These are phyloP conservation scores for Ploettnerulaceae sp. DNA, from an alignment of 2,329 filamentous ascomycete species.

Conservation along the genomic window DNA sequence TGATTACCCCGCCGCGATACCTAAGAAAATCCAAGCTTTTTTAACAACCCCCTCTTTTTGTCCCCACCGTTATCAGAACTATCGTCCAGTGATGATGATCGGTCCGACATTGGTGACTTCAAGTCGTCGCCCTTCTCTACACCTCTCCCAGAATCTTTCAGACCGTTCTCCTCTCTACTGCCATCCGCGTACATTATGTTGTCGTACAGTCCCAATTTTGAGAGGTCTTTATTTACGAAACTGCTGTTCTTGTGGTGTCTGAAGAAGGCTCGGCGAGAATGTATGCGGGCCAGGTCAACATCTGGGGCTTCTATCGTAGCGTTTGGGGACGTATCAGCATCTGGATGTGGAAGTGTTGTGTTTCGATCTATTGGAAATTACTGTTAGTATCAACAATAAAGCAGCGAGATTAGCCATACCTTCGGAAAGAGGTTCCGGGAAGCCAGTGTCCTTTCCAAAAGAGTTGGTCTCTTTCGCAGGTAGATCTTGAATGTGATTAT, in stretches of 20 bases:
- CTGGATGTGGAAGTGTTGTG: conserved; percentile 58
- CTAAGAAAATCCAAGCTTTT: conserved; percentile 16
- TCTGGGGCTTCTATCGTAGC: conserved; percentile 54
- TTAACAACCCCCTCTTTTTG: conserved; percentile 21
- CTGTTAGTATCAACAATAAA: neutral
- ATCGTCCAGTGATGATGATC: neutral
- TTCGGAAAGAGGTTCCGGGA: conserved; percentile 30
- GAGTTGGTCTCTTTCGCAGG: conserved; percentile 2
- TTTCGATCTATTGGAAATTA: conserved; percentile 42
- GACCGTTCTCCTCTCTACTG: conserved; percentile 12
- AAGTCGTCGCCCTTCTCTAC: neutral
- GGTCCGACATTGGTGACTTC: neutral
- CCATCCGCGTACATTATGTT: conserved; percentile 25
- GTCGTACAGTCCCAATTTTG: conserved; percentile 21
- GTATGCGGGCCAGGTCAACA: conserved; percentile 37
- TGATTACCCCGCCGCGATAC: neutral
- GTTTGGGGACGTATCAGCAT: conserved; percentile 52
- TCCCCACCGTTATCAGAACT: conserved; percentile 11
- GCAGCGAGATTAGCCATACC: conserved; percentile 17
- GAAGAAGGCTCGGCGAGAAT: conserved; percentile 19
- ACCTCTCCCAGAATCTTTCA: conserved; percentile 5
- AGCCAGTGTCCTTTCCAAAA: conserved; percentile 34
- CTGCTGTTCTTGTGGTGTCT: conserved; percentile 10
- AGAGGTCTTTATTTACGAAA: conserved; percentile 8
- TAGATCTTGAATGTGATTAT: conserved; percentile 20